These are phyloP conservation scores for Lipomyces starkeyi DNA, from an alignment of 805 yeast species.

Conservation along the genomic window DNA sequence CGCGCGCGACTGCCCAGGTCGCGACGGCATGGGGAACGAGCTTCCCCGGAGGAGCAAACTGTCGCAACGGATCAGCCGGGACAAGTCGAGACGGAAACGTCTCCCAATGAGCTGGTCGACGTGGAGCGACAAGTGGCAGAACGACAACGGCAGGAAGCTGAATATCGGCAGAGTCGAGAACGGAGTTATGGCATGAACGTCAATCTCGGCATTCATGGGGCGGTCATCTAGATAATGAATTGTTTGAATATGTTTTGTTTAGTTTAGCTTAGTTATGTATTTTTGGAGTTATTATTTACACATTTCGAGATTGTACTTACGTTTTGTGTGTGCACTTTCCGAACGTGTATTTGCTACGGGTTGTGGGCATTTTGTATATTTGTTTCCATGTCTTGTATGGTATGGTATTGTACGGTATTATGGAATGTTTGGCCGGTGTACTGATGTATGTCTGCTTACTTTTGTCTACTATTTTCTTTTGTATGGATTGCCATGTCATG, in stretches of 20 bases:
- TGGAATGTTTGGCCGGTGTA: not conserved
- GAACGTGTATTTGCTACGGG: not conserved
- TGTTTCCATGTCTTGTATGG: not conserved
- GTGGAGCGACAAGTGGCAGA: not conserved
- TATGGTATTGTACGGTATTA: not conserved
- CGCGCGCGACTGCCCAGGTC: conserved; percentile 7
- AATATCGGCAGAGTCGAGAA: not conserved
- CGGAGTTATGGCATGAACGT: not conserved
- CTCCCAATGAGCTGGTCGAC: not conserved
- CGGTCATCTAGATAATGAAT: conserved; percentile 1
- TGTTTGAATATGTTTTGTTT: not conserved
- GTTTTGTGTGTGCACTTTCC: too few relatives aligned
- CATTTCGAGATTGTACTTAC: not conserved
- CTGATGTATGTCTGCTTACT: not conserved
- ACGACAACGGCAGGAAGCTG: not conserved
- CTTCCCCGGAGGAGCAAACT: not conserved
- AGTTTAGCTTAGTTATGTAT: not conserved
- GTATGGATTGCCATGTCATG: not conserved
- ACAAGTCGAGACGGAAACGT: not conserved
- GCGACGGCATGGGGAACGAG: not conserved
- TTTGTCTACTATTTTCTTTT: not conserved
- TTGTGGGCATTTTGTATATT: not conserved
- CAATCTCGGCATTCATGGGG: not conserved
- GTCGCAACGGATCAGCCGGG: not conserved
- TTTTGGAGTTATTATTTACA: not conserved